phyloP scores from a whole-genome alignment of 805 yeast species.

The Peterozyma toletana region DNA sequence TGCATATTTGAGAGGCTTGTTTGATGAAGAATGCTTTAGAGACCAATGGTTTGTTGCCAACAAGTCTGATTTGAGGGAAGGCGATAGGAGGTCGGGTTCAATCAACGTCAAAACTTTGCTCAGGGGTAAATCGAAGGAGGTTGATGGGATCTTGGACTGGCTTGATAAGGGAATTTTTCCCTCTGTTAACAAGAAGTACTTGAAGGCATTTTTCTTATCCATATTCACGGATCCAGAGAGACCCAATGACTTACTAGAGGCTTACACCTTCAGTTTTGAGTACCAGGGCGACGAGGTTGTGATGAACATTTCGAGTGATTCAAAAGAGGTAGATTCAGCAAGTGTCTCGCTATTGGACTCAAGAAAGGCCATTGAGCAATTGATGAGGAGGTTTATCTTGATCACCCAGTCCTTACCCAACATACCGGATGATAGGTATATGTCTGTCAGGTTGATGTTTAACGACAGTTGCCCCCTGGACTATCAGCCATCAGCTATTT shows the following conservation, averaged over 20 bases:
- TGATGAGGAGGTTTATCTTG: slow-evolving; percentile 44
- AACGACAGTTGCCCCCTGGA: slow-evolving; percentile 37
- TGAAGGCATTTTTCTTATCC: slow-evolving; percentile 38
- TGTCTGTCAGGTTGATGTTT: slow-evolving; percentile 42
- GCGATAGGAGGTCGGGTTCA: slow-evolving; percentile 12
- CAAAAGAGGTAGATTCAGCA: neutral
- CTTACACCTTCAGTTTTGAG: slow-evolving; percentile 40
- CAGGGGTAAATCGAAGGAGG: slow-evolving; percentile 37
- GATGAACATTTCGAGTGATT: slow-evolving; percentile 6
- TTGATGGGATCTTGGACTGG: slow-evolving; percentile 46
- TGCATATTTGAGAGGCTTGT: slow-evolving; percentile 48
- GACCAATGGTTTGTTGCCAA: slow-evolving; percentile 39
- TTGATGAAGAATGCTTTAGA: slow-evolving; percentile 45
- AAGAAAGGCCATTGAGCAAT: slow-evolving; percentile 36
- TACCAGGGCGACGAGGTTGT: slow-evolving; percentile 23
- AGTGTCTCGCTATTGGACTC: slow-evolving; percentile 23
- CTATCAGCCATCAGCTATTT: slow-evolving; percentile 39
- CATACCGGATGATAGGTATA: slow-evolving; percentile 36
- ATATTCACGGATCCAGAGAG: slow-evolving; percentile 33
- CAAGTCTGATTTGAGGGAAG: slow-evolving; percentile 15
- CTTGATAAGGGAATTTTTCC: slow-evolving; percentile 42
- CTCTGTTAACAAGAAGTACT: slow-evolving; percentile 32
- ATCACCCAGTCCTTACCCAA: slow-evolving; percentile 48
- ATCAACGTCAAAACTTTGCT: slow-evolving; percentile 41
- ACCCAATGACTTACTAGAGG: slow-evolving; percentile 39